Conservation (phyloP, 1,139 yeast genomes). For the Pichia sp. region DNA sequence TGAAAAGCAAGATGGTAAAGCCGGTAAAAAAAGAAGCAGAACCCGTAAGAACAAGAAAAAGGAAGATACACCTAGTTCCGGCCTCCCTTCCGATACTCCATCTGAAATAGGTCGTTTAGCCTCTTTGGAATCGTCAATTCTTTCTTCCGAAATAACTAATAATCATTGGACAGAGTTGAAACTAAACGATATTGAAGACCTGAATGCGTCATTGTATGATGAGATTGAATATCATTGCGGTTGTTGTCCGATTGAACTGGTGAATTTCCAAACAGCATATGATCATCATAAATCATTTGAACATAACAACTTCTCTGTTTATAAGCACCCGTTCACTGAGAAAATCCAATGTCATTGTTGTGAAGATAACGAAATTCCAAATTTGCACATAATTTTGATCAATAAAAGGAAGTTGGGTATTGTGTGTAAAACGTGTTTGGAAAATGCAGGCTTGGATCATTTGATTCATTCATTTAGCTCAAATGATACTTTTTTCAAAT, state of each 20-base stretch:
- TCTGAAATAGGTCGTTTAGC: no score
- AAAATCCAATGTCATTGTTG: slow-evolving; percentile 10
- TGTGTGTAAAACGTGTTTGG: slow-evolving; percentile 7
- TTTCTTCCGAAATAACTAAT: no score
- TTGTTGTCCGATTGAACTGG: slow-evolving; percentile 9
- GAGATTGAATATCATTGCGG: slow-evolving; percentile 6
- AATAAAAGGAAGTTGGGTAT: slow-evolving; percentile 1
- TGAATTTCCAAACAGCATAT: slow-evolving; percentile 1
- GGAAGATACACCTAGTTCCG: no score
- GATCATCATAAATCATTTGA: slow-evolving; percentile 1
- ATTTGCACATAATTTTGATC: slow-evolving; percentile 3
- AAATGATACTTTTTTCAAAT: slow-evolving; percentile 3
- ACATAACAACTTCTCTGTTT: slow-evolving; percentile 5
- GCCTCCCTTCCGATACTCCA: no score
- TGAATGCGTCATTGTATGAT: background rate
- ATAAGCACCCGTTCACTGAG: slow-evolving; percentile 1
- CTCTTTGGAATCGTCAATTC: no score
- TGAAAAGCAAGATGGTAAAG: background rate
- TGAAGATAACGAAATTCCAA: slow-evolving; percentile 1
- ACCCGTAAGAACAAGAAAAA: background rate
- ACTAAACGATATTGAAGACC: no score
- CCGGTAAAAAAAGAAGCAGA: background rate
- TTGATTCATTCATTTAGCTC: slow-evolving; percentile 5
- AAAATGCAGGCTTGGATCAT: slow-evolving; percentile 3
- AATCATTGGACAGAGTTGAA: no score